Conservation (phyloP, 2,329 filamentous ascomycete species). For the Pseudodiploospora longispora region DNA sequence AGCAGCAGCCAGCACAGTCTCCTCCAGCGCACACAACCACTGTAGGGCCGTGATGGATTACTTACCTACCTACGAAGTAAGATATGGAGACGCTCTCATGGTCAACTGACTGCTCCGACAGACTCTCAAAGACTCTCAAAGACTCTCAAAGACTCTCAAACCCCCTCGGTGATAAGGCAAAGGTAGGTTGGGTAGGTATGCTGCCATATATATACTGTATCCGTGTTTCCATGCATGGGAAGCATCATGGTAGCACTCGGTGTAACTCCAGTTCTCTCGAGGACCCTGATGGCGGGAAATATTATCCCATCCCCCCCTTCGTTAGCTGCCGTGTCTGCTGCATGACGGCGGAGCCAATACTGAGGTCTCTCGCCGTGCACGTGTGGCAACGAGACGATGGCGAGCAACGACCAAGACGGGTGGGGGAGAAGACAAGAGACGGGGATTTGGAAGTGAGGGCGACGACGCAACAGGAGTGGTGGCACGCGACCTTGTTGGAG, state of each 20-base stretch:
- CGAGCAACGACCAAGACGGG: background rate
- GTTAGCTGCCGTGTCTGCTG: background rate
- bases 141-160: too few relatives aligned
- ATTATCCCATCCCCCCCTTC: background rate
- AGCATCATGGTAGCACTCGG: background rate
- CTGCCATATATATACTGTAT: background rate
- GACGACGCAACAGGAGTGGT: background rate
- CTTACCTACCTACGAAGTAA: too few relatives aligned
- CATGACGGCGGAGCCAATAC: conserved; percentile 10
- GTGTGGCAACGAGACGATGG: conserved; percentile 12
- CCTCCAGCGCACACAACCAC: too few relatives aligned
- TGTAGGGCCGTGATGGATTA: too few relatives aligned
- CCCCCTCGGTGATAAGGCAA: background rate
- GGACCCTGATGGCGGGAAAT: background rate
- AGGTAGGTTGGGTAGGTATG: background rate
- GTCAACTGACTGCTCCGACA: too few relatives aligned
- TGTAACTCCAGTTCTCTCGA: background rate
- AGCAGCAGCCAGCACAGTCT: too few relatives aligned
- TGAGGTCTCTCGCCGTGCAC: conserved; percentile 8
- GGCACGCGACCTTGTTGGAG: conserved; percentile 4
- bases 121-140: too few relatives aligned
- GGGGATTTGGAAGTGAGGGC: background rate
- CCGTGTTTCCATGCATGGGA: background rate
- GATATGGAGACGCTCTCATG: too few relatives aligned
- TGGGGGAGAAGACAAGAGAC: background rate